Percentiles rank a stretch among this genome's conserved stretches.
Conservation (phyloP, 2,329 filamentous ascomycete species). For the Knufia fluminis region DNA sequence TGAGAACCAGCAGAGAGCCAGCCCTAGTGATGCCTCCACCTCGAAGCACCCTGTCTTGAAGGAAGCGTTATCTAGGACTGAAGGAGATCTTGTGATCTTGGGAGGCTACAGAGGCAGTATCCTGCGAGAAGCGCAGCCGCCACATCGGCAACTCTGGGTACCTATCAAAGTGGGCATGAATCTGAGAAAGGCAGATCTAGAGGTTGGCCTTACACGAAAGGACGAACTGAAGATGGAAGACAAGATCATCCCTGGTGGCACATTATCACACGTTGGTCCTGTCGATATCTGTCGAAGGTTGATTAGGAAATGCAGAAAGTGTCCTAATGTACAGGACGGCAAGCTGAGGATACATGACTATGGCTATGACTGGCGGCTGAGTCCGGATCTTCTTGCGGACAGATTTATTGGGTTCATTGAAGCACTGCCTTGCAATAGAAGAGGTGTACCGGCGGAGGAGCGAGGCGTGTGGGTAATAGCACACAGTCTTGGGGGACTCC, state of each 20-base stretch:
- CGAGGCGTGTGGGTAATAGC: conserved; percentile 73
- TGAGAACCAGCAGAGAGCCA: background rate
- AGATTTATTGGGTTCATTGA: conserved; percentile 66
- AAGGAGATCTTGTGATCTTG: conserved; percentile 77
- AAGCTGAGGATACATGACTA: conserved; percentile 77
- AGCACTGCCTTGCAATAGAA: conserved; percentile 63
- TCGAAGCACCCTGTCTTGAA: conserved; percentile 40
- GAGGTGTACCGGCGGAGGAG: conserved; percentile 41
- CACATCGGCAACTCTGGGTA: conserved; percentile 84
- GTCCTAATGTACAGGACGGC: conserved; percentile 62
- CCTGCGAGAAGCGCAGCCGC: conserved; percentile 71
- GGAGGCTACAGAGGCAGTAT: conserved; percentile 87
- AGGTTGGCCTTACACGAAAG: conserved; percentile 70
- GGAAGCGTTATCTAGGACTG: conserved; percentile 57
- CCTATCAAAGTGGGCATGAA: conserved; percentile 89
- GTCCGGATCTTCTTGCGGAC: conserved; percentile 64
- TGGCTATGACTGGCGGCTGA: conserved; percentile 90
- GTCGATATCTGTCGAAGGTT: conserved; percentile 80
- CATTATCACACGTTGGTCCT: conserved; percentile 84
- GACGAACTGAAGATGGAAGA: conserved; percentile 78
- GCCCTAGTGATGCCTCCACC: background rate
- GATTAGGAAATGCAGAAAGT: conserved; percentile 66
- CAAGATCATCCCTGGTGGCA: conserved; percentile 73
- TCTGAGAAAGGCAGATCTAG: conserved; percentile 80
- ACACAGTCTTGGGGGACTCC: conserved; percentile 76